These are phyloP conservation scores for Vigna angularis DNA, from an alignment of 306 rosid species.

Conservation along the genomic window DNA sequence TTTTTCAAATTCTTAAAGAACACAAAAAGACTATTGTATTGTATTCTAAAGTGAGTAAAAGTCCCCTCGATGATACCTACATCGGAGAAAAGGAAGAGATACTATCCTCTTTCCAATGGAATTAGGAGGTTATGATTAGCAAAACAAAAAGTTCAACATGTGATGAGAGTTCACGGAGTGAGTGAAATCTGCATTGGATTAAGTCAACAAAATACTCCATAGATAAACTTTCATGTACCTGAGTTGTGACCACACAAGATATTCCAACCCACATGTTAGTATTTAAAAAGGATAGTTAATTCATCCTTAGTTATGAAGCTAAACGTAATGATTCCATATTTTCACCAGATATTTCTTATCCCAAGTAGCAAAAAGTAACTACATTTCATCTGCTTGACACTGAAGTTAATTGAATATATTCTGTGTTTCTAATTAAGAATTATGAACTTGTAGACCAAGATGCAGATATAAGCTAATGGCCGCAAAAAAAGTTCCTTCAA, in stretches of 20 bases:
- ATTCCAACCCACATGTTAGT: background rate
- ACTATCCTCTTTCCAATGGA: conserved; percentile 30
- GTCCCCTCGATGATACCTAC: background rate
- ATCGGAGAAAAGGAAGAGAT: conserved; percentile 6
- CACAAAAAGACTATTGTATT: conserved; percentile 46
- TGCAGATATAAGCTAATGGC: conserved; percentile 18
- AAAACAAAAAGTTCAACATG: conserved; percentile 26
- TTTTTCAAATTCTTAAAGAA: conserved; percentile 55
- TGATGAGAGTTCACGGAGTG: conserved; percentile 2
- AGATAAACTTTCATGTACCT: background rate
- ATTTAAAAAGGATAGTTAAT: background rate
- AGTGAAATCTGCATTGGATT: conserved; percentile 22
- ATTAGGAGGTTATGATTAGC: conserved; percentile 35
- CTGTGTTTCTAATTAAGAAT: conserved; percentile 24
- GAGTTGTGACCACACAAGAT: background rate
- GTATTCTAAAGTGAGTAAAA: background rate
- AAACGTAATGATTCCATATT: background rate
- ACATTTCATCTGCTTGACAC: too few species aligned
- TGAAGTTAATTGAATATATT: background rate
- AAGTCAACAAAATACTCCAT: background rate
- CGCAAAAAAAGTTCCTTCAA: conserved; percentile 33
- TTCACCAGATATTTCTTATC: background rate
- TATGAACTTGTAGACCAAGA: conserved; percentile 27
- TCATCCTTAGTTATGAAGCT: background rate
- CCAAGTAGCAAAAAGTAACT: background rate